phyloP scores from a whole-genome alignment of 139 green algal genomes.

The Choricystis sp. region DNA sequence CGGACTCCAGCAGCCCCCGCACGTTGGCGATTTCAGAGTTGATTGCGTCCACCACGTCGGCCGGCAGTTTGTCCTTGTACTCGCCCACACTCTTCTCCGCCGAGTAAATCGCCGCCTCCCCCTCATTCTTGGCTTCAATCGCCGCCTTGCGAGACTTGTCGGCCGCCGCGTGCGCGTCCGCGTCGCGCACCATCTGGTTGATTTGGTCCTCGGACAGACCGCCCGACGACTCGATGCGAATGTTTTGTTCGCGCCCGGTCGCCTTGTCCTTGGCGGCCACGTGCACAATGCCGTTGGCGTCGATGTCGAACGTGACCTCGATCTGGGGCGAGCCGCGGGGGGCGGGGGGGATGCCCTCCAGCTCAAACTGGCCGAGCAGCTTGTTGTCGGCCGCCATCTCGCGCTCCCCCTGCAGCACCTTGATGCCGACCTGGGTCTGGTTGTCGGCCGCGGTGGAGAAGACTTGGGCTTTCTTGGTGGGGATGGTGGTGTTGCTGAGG shows the following conservation, averaged over 20 bases:
- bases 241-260: conserved; percentile 88
- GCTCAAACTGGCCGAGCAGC: conserved; percentile 94
- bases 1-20: conserved; percentile 31
- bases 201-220: conserved; percentile 85
- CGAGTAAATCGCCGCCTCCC: conserved; percentile 75
- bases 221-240: conserved; percentile 75
- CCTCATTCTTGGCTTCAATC: conserved; percentile 87
- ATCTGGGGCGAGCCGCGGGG: conserved; percentile 92
- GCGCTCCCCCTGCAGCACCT: conserved; percentile 97
- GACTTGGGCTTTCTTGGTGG: conserved; percentile 92
- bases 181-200: conserved; percentile 87
- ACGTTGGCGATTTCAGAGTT: conserved; percentile 58
- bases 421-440: conserved; percentile 98
- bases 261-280: conserved; percentile 86
- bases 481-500: conserved; percentile 99
- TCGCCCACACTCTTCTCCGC: conserved; percentile 79
- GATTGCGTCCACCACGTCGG: conserved; percentile 77
- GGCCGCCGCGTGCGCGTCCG: conserved; percentile 59
- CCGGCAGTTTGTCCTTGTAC: conserved; percentile 68
- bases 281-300: conserved; percentile 93
- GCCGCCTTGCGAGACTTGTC: conserved; percentile 81
- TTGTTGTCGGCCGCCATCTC: conserved; percentile 99
- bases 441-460: conserved; percentile 93
- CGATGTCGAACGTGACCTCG: conserved; percentile 94
- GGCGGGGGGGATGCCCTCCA: conserved; percentile 88